Evolutionary conservation across 306 rosid genomes (phyloP), one percentile per base, ranked within the genome.

Genomic region (Ceratonia siliqua): DNA sequence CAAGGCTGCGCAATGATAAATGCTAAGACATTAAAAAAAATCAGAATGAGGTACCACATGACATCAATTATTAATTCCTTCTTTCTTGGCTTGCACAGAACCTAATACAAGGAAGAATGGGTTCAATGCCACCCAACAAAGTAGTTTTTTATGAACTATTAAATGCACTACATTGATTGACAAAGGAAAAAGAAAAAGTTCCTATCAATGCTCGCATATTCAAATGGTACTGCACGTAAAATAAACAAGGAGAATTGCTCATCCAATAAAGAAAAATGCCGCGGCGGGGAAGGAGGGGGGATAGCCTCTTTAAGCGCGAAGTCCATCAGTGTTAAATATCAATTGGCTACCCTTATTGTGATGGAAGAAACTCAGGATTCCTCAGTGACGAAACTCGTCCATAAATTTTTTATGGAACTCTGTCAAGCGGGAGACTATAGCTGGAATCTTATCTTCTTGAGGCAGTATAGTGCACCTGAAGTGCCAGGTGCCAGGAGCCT

Each of bases 401-500:
- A 88, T 85, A 87, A 95, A 90, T 20, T 81, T 78, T 67, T 77
- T 17, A 66, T 95, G 99, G 82, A 95, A 95, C 82, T 90, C 96
- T 0, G 96, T 90, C 83, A 95, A 75, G 14, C 96, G 93, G 38
- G 84, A 17, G 50, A 89, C 89, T 6, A 95, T 42, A 0, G 92
- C 97, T 6, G 97, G 99, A 83, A 95, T 90, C 89, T 90, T 95
- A n/a, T 92, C 99, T 88, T 95, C 99, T 72, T 76, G 93, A 28
- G 98, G 99, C 77, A 95, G 84, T 42, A 95, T 92, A 20, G 99
- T 95, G 85, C 96, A 92, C 74, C 99, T 92, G 52, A 95, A 92
- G 79, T 95, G 99, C 99, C 98, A 95, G 49, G 97, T 95, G 42
- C 99, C 96, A 6, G 96, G 89, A 78, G 87, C 98, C 97, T 94